Base-by-base conservation (phyloP, 1,284 basidiomycete genomes). In the Xerocomus tenax region DNA sequence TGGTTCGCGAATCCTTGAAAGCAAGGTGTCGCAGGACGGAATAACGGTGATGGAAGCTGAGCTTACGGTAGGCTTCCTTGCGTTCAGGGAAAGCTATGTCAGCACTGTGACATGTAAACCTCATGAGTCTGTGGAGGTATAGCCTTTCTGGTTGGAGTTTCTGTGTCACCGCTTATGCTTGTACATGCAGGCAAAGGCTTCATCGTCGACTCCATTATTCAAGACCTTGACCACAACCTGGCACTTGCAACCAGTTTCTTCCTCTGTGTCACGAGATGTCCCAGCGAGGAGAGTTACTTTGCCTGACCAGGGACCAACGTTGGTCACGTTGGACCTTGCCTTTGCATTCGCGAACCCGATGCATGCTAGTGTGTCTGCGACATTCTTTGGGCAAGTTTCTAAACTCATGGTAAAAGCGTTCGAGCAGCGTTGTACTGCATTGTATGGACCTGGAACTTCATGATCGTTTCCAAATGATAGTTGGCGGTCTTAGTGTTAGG, bases 341-440 rank as follows among this genome's bases (percentile, higher is more conserved):
- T 98, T 90, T 65, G 82, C 86, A 21, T 98, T 98, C 62, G 76
- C 86, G 39, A 94, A 85, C 63, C 92, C 92, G 0, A 59, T 95
- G 32, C 86, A 97, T 63, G 87, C 89, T 1, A 77, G 83, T 1
- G 77, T 93, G 16, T 89, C 89, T 5, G 77, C 84, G 21, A 74
- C 83, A 10, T 91, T 96, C 60, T 91, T 97, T 62, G 86, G 86
- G 19, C 82, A 87, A 62, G 85, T 96, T 8, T 90, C 89, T 8
- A 80, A 80, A 54, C 76, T 87, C 69, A 97, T 96, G 91, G 85
- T 97, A 21, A 74, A 85, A 53, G 93, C 93, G 4, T 98, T 98
- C 61, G 90, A 96, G 68, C 73, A 84, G 58, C 76, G 93, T 29
- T 94, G 90, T 65, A 44, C 75, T 46, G 72, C 77, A 48, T 72